Conservation (phyloP, 164 flowering plant genomes). For the Cinnamomum chago region DNA sequence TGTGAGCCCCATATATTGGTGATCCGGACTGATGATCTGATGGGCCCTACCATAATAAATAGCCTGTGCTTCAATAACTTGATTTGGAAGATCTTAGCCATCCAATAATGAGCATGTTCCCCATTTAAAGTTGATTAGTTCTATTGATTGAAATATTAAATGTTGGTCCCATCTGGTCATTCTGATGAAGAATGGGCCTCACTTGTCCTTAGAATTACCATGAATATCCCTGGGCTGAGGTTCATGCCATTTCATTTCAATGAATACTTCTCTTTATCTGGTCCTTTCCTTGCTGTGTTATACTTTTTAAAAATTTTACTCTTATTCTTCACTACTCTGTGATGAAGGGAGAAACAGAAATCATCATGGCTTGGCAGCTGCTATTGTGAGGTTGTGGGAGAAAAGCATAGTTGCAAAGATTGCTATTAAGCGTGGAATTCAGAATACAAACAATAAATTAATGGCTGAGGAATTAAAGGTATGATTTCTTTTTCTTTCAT, state of each 20-base stretch:
- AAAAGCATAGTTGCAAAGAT: slow-evolving; percentile 85
- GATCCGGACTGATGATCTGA: not conserved
- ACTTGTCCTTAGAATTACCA: not conserved
- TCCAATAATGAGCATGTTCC: not conserved
- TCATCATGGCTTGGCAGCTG: slow-evolving; percentile 92
- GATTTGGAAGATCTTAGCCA: not conserved
- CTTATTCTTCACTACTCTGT: slow-evolving; percentile 6
- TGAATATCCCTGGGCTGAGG: not conserved
- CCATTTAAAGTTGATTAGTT: not conserved
- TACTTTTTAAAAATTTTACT: not conserved
- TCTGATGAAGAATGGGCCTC: not conserved
- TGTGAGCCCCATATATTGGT: not conserved
- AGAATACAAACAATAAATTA: slow-evolving; percentile 91
- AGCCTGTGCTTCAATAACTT: not conserved
- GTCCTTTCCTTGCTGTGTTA: not conserved
- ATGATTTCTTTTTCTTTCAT: not conserved
- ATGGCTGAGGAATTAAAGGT: slow-evolving; percentile 98
- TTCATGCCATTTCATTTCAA: not conserved
- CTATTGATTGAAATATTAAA: too few relatives aligned
- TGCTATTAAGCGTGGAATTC: slow-evolving; percentile 95
- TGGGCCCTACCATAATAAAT: not conserved
- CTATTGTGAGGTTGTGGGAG: slow-evolving; percentile 93
- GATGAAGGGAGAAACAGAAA: slow-evolving; percentile 83
- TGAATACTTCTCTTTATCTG: not conserved
- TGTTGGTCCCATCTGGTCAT: too few relatives aligned